Evolutionary conservation across 371 early-diverging fungal genomes (phyloP).

Genomic region (Apophysomyces trapeziformis): DNA sequence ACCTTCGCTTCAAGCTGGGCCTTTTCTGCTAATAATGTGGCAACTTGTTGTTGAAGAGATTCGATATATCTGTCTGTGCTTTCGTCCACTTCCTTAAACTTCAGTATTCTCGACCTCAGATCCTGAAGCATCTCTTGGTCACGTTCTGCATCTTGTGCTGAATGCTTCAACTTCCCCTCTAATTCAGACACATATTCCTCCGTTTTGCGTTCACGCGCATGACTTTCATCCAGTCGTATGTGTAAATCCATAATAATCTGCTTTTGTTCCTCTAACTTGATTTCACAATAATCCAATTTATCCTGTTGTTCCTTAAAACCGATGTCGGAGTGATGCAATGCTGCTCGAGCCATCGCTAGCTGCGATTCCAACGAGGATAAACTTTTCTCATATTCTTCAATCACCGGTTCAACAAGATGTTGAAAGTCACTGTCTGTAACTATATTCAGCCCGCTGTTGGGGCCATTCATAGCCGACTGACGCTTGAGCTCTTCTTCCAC

Average conservation of each 20-base stretch:
- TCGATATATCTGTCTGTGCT: constrained; percentile 55
- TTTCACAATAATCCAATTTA: constrained; percentile 39
- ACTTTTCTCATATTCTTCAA: constrained; percentile 72
- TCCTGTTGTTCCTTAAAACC: constrained; percentile 57
- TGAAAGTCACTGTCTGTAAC: constrained; percentile 48
- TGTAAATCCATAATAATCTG: constrained; percentile 39
- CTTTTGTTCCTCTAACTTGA: constrained; percentile 39
- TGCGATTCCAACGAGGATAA: constrained; percentile 62
- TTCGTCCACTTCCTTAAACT: constrained; percentile 50
- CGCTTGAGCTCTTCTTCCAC: constrained; percentile 27
- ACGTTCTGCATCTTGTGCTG: constrained; percentile 43
- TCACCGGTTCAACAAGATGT: constrained; percentile 70
- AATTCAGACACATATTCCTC: constrained; percentile 51
- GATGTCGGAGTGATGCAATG: constrained; percentile 53
- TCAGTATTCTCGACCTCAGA: constrained; percentile 38
- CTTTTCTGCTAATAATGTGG: constrained; percentile 38
- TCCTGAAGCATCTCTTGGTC: constrained; percentile 47
- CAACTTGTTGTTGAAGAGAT: constrained; percentile 45
- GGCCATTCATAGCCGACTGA: background rate
- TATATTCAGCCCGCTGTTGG: background rate
- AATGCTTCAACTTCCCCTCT: constrained; percentile 43
- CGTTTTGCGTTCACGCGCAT: constrained; percentile 44
- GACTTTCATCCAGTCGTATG: constrained; percentile 29
- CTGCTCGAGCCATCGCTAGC: constrained; percentile 59
- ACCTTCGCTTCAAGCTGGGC: constrained; percentile 28